Percentiles rank a stretch among this genome's conserved stretches.
phyloP scores from a whole-genome alignment of 2,329 filamentous ascomycete species.

The Lasiodiplodia hormozganensis region DNA sequence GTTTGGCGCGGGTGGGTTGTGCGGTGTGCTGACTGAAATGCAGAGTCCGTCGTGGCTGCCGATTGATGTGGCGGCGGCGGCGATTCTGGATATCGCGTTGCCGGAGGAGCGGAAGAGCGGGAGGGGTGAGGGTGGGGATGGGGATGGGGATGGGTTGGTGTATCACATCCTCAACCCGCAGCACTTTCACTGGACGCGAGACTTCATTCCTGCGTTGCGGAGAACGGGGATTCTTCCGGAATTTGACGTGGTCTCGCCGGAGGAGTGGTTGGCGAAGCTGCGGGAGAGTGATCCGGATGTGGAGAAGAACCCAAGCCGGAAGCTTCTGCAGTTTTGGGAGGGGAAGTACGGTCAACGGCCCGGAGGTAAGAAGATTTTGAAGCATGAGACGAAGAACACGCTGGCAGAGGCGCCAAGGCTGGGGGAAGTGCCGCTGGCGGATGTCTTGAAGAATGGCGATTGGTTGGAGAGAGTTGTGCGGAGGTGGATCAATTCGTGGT shows the following conservation, averaged over 20 bases:
- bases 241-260: constrained; percentile 35
- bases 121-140: neutral
- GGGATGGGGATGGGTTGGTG: constrained; percentile 38
- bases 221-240: constrained; percentile 43
- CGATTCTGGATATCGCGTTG: neutral
- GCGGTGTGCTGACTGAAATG: neutral
- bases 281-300: constrained; percentile 36
- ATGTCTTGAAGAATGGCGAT: neutral
- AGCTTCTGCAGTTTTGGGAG: constrained; percentile 41
- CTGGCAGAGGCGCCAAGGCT: neutral
- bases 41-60: constrained; percentile 47
- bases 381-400: neutral
- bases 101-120: neutral
- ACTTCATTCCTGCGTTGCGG: constrained; percentile 60
- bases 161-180: constrained; percentile 61
- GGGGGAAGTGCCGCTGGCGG: neutral
- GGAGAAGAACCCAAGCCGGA: constrained; percentile 38
- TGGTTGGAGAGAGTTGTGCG: constrained; percentile 7
- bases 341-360: constrained; percentile 34
- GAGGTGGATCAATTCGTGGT: neutral
- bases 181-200: constrained; percentile 59
- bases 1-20: too few species aligned
- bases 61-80: constrained; percentile 47
- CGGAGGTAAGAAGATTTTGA: neutral
- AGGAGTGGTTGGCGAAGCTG: constrained; percentile 38